A percentile compares a stretch with the other conserved stretches of the same genome.
These are phyloP conservation scores for Musa acuminata DNA, from an alignment of 176 grass and related monocot species.

Conservation along the genomic window DNA sequence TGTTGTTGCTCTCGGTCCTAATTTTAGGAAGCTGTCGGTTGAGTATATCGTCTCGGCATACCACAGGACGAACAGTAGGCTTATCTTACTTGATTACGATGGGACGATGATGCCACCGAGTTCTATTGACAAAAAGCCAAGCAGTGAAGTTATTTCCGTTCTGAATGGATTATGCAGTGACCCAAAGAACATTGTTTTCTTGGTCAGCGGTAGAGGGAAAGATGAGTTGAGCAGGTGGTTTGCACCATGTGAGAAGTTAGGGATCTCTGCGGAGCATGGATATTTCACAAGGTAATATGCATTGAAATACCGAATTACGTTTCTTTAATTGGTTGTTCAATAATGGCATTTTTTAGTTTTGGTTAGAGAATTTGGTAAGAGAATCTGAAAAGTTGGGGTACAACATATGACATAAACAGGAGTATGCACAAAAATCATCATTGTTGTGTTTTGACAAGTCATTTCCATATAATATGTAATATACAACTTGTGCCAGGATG, in stretches of 20 bases:
- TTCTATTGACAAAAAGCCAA: conserved; percentile 9
- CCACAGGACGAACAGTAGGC: conserved; percentile 5
- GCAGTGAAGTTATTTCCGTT: not conserved
- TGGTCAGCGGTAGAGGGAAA: conserved; percentile 38
- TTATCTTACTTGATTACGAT: conserved; percentile 37
- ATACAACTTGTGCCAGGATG: too few species aligned
- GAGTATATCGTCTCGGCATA: conserved; percentile 20
- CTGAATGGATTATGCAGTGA: conserved; percentile 19
- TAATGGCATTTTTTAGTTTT: not conserved
- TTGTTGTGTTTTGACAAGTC: too few species aligned
- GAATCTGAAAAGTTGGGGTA: too few species aligned
- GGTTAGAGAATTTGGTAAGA: too few species aligned
- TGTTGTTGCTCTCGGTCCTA: conserved; percentile 13
- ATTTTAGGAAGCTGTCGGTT: conserved; percentile 7
- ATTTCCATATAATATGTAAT: too few species aligned
- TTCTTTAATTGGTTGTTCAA: not conserved
- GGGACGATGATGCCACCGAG: conserved; percentile 24
- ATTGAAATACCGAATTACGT: not conserved
- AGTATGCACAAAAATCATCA: too few species aligned
- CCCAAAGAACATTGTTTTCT: conserved; percentile 27
- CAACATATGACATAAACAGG: too few species aligned
- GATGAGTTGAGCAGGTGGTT: conserved; percentile 30
- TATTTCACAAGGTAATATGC: conserved; percentile 34
- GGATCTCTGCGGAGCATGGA: conserved; percentile 37
- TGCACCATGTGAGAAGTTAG: conserved; percentile 25